phyloP scores from a whole-genome alignment of 1,284 basidiomycete species.

The Apiotrichum veenhuisii region DNA sequence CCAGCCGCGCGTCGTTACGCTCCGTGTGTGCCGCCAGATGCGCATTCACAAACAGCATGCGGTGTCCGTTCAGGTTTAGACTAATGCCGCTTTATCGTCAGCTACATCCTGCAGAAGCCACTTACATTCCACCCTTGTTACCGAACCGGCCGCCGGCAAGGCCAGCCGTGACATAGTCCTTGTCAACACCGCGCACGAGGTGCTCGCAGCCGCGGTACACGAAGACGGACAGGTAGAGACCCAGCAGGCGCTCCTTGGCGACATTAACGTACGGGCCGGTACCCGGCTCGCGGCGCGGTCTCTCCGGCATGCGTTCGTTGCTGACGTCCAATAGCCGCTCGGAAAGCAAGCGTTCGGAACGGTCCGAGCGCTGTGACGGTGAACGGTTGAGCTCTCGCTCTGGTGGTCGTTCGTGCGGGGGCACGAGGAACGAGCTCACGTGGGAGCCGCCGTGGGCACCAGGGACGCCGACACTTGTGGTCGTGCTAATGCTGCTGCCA shows the following conservation, averaged over 20 bases:
- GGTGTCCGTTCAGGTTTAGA: conserved; percentile 53
- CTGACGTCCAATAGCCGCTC: no score
- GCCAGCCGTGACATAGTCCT: conserved; percentile 56
- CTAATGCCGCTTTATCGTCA: conserved; percentile 51
- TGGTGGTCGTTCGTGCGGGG: background rate
- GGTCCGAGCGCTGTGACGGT: background rate
- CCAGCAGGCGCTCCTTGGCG: conserved; percentile 56
- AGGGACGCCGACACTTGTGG: background rate
- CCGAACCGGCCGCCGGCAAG: conserved; percentile 55
- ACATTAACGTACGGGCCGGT: conserved; percentile 54
- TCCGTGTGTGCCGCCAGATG: conserved; percentile 55
- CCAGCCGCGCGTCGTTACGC: conserved; percentile 41
- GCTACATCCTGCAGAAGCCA: conserved; percentile 10
- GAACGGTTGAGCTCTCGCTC: conserved; percentile 2
- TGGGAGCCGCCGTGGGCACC: no score
- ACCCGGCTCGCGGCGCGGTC: conserved; percentile 7
- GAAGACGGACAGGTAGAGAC: conserved; percentile 54
- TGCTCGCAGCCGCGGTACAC: conserved; percentile 51
- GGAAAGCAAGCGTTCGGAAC: background rate
- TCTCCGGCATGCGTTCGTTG: background rate
- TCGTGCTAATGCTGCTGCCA: background rate
- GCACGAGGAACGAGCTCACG: background rate
- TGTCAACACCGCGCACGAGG: conserved; percentile 51
- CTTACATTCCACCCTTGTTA: conserved; percentile 53
- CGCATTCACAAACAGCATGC: conserved; percentile 57